Evolutionary conservation across 2,329 filamentous ascomycete species (phyloP).

Genomic region (Magnaporthiopsis rhizophila): DNA sequence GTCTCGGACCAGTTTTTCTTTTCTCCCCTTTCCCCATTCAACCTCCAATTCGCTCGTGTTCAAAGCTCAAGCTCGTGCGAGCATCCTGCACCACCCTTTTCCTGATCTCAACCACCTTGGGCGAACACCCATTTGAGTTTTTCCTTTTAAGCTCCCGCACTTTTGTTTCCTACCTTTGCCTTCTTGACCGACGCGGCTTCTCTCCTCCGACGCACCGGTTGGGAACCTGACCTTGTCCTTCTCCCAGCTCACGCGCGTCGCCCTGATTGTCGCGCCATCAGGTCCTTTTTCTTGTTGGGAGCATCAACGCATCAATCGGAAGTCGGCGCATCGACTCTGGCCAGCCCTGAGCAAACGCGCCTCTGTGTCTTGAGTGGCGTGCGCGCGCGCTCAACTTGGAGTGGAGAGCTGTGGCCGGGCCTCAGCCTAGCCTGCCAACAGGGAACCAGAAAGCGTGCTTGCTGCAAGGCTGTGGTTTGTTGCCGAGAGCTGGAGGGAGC

Average conservation of each 20-base stretch:
- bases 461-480: conserved; percentile 8
- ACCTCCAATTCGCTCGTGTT: background rate
- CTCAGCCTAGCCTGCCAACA: conserved; percentile 8
- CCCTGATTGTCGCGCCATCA: background rate
- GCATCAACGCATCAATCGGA: background rate
- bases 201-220: background rate
- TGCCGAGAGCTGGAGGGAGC: conserved; percentile 9
- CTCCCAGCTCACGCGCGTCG: background rate
- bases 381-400: no score
- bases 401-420: conserved; percentile 7
- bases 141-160: background rate
- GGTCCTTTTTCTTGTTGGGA: background rate
- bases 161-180: conserved; percentile 5
- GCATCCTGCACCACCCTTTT: background rate
- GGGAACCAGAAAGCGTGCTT: conserved; percentile 3
- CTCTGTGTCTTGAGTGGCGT: background rate
- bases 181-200: background rate
- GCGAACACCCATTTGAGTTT: background rate
- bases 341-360: background rate
- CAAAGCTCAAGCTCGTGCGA: background rate
- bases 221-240: conserved; percentile 2
- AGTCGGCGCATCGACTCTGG: background rate
- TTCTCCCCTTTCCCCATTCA: background rate
- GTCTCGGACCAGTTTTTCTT: conserved; percentile 4
- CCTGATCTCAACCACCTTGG: background rate